Evolutionary conservation across 352 stramenopile species (phyloP).

Genomic region (Pythium biforme): DNA sequence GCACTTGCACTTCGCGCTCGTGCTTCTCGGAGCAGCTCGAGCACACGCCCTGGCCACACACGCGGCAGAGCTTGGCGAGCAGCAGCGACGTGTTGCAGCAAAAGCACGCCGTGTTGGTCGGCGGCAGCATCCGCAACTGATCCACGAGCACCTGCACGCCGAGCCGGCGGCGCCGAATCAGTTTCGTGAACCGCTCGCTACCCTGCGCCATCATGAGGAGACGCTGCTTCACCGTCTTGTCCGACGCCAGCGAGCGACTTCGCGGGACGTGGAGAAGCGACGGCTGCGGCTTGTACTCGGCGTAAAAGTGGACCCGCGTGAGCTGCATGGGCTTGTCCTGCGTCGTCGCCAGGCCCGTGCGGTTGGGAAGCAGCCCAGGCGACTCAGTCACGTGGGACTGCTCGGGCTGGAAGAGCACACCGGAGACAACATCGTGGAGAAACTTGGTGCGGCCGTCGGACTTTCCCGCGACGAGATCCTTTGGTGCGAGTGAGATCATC

Average conservation of each 20-base stretch:
- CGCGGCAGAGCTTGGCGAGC: constrained; percentile 36
- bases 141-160: constrained; percentile 48
- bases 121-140: constrained; percentile 34
- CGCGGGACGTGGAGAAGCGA: background rate
- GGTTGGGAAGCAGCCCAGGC: no score
- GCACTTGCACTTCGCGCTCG: constrained; percentile 1
- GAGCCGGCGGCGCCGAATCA: constrained; percentile 57
- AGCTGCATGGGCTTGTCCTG: background rate
- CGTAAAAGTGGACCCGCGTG: constrained; percentile 21
- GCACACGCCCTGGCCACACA: constrained; percentile 11
- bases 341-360: no score
- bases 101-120: constrained; percentile 46
- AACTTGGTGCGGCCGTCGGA: constrained; percentile 16
- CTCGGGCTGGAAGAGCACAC: constrained; percentile 21
- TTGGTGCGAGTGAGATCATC: constrained; percentile 21
- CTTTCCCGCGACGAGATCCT: constrained; percentile 25
- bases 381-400: background rate
- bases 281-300: constrained; percentile 9
- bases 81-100: constrained; percentile 50
- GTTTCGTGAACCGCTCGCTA: constrained; percentile 26
- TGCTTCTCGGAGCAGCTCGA: background rate
- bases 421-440: constrained; percentile 19
- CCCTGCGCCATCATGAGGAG: constrained; percentile 8
- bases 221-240: constrained; percentile 10
- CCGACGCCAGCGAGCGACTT: background rate